Evolutionary conservation across 768 basidiomycete species (phyloP).

Genomic region (Russula ochroleuca): DNA sequence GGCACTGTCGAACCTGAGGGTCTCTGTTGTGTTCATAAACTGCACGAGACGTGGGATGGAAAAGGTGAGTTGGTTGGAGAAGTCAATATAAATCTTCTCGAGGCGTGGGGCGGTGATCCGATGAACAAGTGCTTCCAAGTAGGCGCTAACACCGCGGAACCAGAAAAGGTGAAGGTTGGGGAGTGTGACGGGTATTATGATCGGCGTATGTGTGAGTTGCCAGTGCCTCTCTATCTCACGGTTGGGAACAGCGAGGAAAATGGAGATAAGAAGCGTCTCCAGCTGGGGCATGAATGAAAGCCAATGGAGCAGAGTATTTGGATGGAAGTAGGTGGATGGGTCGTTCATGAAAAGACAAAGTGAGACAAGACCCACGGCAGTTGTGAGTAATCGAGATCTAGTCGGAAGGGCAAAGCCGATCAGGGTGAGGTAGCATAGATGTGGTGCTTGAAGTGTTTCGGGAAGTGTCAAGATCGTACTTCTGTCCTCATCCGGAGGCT

Average conservation of each 20-base stretch:
- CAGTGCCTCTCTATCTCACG: background rate
- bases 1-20: background rate
- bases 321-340: background rate
- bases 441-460: background rate
- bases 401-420: too few species aligned
- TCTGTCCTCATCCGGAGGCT: background rate
- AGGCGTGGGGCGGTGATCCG: background rate
- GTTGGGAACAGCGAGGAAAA: background rate
- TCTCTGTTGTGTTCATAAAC: background rate
- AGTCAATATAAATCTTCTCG: background rate
- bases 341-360: background rate
- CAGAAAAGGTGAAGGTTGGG: background rate
- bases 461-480: background rate
- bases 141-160: background rate
- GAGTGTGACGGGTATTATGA: too few species aligned
- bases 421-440: too few species aligned
- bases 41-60: background rate
- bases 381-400: background rate
- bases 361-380: background rate
- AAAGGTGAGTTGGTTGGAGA: background rate
- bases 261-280: background rate
- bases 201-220: background rate
- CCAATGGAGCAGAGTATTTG: background rate
- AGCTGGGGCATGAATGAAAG: background rate
- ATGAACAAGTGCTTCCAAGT: background rate